Evolutionary conservation across 352 stramenopile genomes (phyloP), one percentile per base, ranked within the genome.

Genomic region (Paralagenidium karlingii): DNA sequence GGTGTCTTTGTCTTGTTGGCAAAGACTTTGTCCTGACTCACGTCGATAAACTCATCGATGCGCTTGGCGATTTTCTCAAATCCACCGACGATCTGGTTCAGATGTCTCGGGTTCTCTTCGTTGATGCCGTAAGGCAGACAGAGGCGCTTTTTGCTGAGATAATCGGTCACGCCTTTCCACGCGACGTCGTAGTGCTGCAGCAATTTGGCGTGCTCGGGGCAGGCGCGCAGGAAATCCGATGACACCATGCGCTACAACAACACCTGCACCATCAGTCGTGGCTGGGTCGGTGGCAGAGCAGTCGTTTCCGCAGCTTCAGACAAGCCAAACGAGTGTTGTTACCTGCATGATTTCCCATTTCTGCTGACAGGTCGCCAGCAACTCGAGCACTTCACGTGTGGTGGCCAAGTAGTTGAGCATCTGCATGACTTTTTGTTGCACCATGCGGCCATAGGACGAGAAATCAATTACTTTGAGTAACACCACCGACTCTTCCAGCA

Each of bases 331-430:
- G n/a, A n/a, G n/a, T n/a, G n/a, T n/a, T n/a, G n/a, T n/a, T n/a
- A n/a, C n/a, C n/a, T 87, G 70, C 0, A 77, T 66, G 33, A 78
- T 58, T 19, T 83, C 65, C 68, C 74, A 82, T 42, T 82, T 73
- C 10, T 66, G 55, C 13, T 85, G 67, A 28, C 65, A 82, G 1
- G 67, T 40, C 11, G 71, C 48, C 3, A 87, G 51, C 2, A 82
- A 32, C 20, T 78, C 63, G 10, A 82, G 45, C 0, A 62, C 61
- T 15, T 74, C 58, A 21, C 77, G 82, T 0, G 69, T 64, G 3
- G 60, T 43, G 0, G 57, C 19, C 1, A 87, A 38, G 16, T 83
- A 66, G 2, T 49, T 40, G 0, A 83, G 39, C 27, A 80, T 45
- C n/a, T 63, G 66, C 0, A 53, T 47, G n/a, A 83, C 46, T 2